Base-by-base conservation (phyloP, 768 basidiomycete genomes). In the Suillus decipiens region DNA sequence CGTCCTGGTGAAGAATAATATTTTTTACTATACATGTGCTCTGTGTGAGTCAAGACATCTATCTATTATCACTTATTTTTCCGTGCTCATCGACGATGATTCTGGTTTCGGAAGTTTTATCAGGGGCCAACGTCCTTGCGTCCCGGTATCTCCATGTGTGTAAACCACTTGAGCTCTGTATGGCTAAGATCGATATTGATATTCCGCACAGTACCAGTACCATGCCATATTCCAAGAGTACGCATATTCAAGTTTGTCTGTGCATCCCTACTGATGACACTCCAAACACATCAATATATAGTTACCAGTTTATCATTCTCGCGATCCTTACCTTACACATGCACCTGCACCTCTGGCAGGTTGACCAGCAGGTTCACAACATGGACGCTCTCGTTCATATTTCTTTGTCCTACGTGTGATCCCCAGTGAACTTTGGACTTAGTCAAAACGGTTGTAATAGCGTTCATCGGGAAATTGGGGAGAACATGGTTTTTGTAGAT, bases 301-400 rank as follows among this genome's bases (percentile, higher is more conserved):
- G 47, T 24, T 24, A 14, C 6, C 47, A 48, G 22, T 7, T 6
- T 15, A 24, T 48, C 22, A 3, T 55, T 14, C 36, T 37, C 4
- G 36, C n/a, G 8, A 55, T 55, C 12, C 54, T 55, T 15, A 36
- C 54, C 36, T 10, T 36, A 22, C 54, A 36, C 22, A 55, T 55
- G 54, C 54, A 55, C 36, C 54, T 37, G 22, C 54, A 55, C 37
- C 22, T 55, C 22, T 55, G 34, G 54, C 34, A 55, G 22, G 10
- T 22, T 15, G 54, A 55, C 34, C 54, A 15, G 36, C 19, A 37
- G 14, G 0, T 22, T 9, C 36, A 15, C 9, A 22, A 36, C 14
- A 37, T 15, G 22, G 54, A 55, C 22, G 5, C 36, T 4, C 7
- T 28, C 15, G 15, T 39, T 10, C 17, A 12, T 39, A 39, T 37